Percentiles rank a stretch among this genome's conserved stretches.
These are phyloP conservation scores for Claviceps arundinis DNA, from an alignment of 2,329 filamentous ascomycete species.

Conservation along the genomic window DNA sequence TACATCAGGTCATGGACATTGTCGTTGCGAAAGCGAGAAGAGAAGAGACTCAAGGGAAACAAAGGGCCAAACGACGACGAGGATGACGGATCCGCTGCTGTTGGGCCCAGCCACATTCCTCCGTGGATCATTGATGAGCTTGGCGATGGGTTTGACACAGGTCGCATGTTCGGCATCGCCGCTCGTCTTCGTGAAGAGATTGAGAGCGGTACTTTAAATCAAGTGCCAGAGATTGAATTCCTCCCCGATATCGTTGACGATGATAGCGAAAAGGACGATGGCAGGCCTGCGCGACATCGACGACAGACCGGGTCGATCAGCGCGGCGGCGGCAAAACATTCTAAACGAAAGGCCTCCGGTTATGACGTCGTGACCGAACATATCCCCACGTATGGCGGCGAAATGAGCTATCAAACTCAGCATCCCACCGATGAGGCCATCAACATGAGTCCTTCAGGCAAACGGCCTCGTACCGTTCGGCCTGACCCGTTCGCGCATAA, in stretches of 20 bases:
- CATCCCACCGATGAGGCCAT: constrained; percentile 5
- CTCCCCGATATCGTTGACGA: constrained; percentile 39
- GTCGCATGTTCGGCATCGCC: constrained; percentile 34
- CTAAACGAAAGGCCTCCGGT: constrained; percentile 14
- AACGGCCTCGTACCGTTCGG: constrained; percentile 11
- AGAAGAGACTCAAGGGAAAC: constrained; percentile 34
- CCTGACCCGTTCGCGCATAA: constrained; percentile 1
- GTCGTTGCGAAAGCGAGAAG: constrained; percentile 50
- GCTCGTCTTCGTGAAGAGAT: constrained; percentile 32
- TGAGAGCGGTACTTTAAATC: constrained; percentile 24
- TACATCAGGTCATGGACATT: constrained; percentile 41
- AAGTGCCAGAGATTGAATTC: constrained; percentile 46
- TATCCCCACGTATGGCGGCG: background rate
- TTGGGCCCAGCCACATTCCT: constrained; percentile 29
- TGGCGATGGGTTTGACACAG: constrained; percentile 33
- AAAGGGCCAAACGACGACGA: constrained; percentile 18
- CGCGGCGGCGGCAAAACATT: constrained; percentile 6
- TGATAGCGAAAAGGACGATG: constrained; percentile 14
- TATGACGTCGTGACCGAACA: constrained; percentile 3
- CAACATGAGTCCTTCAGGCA: constrained; percentile 10
- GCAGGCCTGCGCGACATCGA: constrained; percentile 12
- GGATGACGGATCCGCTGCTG: constrained; percentile 12
- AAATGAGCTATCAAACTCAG: constrained; percentile 3
- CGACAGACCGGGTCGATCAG: constrained; percentile 9
- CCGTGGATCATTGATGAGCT: constrained; percentile 35